Conservation (phyloP, 1,284 basidiomycete genomes). For the Ganoderma meredithae region DNA sequence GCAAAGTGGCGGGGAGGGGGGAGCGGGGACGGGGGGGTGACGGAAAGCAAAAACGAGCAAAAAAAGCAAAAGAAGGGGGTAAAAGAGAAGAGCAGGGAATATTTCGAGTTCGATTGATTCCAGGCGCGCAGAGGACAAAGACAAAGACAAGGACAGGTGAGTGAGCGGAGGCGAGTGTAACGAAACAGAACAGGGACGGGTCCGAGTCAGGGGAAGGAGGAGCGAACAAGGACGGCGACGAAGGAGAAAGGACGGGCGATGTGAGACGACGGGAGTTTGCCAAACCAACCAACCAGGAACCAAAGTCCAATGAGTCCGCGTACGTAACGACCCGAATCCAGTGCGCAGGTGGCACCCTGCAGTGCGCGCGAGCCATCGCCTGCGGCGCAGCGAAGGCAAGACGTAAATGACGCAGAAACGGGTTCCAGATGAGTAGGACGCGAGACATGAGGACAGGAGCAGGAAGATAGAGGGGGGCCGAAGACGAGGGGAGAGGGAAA, state of each 20-base stretch:
- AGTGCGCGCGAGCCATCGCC: too few species aligned
- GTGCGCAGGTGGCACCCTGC: too few species aligned
- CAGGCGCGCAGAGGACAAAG: too few species aligned
- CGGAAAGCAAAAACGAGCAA: not conserved
- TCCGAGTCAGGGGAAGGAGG: not conserved
- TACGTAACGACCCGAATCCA: not conserved
- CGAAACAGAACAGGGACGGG: not conserved
- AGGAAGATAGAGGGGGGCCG: not conserved
- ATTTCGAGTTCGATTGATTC: not conserved
- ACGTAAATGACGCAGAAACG: not conserved
- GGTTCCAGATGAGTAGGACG: not conserved
- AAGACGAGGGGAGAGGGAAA: too few species aligned
- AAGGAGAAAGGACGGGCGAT: not conserved
- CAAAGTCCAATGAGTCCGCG: slow-evolving; percentile 17
- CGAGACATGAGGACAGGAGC: not conserved
- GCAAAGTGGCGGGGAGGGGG: too few species aligned
- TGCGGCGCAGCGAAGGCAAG: not conserved
- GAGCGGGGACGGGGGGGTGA: too few species aligned
- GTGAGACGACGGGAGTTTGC: too few species aligned
- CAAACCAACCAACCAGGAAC: slow-evolving; percentile 20
- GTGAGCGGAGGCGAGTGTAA: not conserved
- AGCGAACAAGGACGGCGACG: not conserved
- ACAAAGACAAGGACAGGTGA: too few species aligned
- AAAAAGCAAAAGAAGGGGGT: not conserved
- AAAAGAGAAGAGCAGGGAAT: not conserved